phyloP scores from a whole-genome alignment of 805 yeast genomes.

The Kockiozyma suomiensis region DNA sequence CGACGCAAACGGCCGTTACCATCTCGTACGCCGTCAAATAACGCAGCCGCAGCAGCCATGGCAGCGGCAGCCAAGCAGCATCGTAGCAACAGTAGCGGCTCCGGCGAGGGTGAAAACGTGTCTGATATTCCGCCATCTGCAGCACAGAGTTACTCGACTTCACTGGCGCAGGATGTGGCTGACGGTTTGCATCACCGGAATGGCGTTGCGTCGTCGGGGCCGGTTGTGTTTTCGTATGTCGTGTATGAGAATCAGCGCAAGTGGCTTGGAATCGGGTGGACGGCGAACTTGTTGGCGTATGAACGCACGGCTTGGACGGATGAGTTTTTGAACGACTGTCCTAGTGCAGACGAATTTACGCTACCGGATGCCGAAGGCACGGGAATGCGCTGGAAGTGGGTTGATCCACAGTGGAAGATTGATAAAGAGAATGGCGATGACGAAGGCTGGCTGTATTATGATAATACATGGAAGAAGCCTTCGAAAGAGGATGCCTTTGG shows the following conservation, averaged over 20 bases:
- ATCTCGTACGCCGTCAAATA: background rate
- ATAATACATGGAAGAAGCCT: constrained; percentile 93
- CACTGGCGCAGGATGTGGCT: constrained; percentile 13
- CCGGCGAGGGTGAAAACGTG: background rate
- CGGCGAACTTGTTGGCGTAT: constrained; percentile 83
- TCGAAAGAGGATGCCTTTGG: constrained; percentile 83
- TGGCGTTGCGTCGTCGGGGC: constrained; percentile 36
- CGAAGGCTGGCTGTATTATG: constrained; percentile 87
- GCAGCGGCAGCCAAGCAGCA: background rate
- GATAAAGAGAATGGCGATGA: constrained; percentile 55
- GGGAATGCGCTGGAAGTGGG: constrained; percentile 91
- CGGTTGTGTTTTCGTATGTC: constrained; percentile 85
- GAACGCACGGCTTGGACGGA: constrained; percentile 98
- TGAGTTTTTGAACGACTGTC: constrained; percentile 84
- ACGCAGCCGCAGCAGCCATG: background rate
- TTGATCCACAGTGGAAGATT: constrained; percentile 87
- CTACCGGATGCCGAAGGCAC: constrained; percentile 72
- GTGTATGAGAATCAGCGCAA: constrained; percentile 92
- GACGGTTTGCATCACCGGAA: constrained; percentile 16
- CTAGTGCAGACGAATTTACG: constrained; percentile 73
- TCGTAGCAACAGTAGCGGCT: background rate
- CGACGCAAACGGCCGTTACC: background rate
- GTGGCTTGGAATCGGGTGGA: constrained; percentile 99
- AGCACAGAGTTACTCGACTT: constrained; percentile 20
- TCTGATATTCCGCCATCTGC: background rate